Evolutionary conservation across 2,329 filamentous ascomycete genomes (phyloP).

Genomic region (Lasiodiplodia sp.): DNA sequence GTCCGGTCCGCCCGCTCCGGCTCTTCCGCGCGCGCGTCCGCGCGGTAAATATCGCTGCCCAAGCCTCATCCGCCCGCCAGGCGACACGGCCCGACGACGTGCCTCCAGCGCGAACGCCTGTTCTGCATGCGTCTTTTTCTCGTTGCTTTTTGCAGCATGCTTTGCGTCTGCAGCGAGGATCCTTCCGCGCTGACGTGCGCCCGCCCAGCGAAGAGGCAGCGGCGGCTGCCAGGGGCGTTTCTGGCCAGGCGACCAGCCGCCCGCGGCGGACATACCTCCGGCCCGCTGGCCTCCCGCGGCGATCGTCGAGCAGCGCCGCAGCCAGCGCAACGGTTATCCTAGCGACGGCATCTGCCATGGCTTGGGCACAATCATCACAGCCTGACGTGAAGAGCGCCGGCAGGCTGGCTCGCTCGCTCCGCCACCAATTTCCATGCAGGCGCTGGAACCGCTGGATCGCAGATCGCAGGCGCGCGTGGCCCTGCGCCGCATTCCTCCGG

Average conservation of each 20-base stretch:
- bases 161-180: constrained; percentile 7
- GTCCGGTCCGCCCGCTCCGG: constrained; percentile 21
- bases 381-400: constrained; percentile 19
- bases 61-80: constrained; percentile 18
- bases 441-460: constrained; percentile 10
- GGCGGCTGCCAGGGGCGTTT: neutral
- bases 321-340: constrained; percentile 16
- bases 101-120: constrained; percentile 9
- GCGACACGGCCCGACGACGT: constrained; percentile 17
- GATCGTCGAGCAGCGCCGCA: neutral
- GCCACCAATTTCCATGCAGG: constrained; percentile 6
- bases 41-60: constrained; percentile 20
- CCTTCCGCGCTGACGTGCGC: constrained; percentile 19
- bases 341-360: constrained; percentile 10
- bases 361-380: neutral
- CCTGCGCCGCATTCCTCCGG: neutral
- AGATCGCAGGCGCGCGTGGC: constrained; percentile 8
- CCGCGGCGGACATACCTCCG: constrained; percentile 7
- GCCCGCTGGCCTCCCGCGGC: constrained; percentile 6
- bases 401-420: constrained; percentile 5
- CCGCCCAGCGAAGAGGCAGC: neutral
- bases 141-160: constrained; percentile 16
- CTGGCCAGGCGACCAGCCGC: neutral
- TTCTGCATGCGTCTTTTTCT: neutral
- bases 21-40: neutral